Conservation (phyloP, 2,329 filamentous ascomycete genomes). For the Cytospora piceicola region DNA sequence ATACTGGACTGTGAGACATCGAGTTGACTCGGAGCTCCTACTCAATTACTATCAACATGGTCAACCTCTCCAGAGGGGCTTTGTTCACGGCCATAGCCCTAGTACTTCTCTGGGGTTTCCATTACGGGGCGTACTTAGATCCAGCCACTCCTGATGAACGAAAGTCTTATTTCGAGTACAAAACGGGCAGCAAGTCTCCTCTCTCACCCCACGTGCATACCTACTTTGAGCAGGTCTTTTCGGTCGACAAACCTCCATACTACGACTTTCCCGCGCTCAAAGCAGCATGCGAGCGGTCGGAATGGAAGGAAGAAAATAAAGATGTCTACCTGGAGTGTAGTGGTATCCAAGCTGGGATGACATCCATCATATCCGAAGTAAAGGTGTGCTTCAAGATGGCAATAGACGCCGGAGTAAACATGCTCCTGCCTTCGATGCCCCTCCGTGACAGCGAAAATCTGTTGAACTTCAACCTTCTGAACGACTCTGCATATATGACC, state of each 20-base stretch:
- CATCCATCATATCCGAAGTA: slow-evolving; percentile 38
- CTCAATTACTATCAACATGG: neutral
- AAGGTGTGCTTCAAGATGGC: slow-evolving; percentile 41
- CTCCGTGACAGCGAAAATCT: slow-evolving; percentile 36
- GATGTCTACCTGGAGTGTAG: slow-evolving; percentile 36
- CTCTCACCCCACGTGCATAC: slow-evolving; percentile 29
- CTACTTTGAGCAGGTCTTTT: slow-evolving; percentile 42
- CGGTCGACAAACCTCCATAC: slow-evolving; percentile 26
- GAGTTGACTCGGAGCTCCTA: neutral
- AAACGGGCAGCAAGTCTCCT: slow-evolving; percentile 1
- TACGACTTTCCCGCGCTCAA: slow-evolving; percentile 36
- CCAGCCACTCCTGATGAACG: neutral
- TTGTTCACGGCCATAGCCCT: slow-evolving; percentile 7
- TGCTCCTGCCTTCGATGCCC: slow-evolving; percentile 38
- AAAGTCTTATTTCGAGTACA: neutral
- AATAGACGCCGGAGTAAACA: slow-evolving; percentile 35
- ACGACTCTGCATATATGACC: slow-evolving; percentile 34
- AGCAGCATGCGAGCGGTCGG: slow-evolving; percentile 24
- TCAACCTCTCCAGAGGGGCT: slow-evolving; percentile 1
- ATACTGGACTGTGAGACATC: neutral
- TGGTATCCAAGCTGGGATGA: slow-evolving; percentile 38
- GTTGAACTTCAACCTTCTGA: slow-evolving; percentile 37
- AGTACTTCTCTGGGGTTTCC: slow-evolving; percentile 11
- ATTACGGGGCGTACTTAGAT: slow-evolving; percentile 15
- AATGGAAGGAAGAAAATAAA: slow-evolving; percentile 29